These are phyloP conservation scores for Papilionanthe hybrid DNA, from an alignment of 116 monocot species.

Conservation along the genomic window DNA sequence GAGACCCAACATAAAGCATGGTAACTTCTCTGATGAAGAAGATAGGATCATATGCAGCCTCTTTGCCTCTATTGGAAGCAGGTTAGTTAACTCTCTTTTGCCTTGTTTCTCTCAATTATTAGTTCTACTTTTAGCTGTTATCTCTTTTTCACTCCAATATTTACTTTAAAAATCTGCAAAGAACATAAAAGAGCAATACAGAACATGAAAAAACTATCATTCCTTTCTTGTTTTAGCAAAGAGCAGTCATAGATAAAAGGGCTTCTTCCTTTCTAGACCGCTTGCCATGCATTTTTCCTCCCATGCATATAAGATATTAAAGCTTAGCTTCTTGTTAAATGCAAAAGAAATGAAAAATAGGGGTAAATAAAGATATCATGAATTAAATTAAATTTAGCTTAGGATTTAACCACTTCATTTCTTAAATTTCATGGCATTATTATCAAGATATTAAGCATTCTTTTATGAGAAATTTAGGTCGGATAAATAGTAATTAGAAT, in stretches of 20 bases:
- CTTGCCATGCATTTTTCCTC: background rate
- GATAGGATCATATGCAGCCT: slow-evolving; percentile 18
- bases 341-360: no score
- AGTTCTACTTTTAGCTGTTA: background rate
- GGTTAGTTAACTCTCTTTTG: background rate
- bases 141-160: background rate
- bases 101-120: background rate
- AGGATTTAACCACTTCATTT: no score
- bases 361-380: no score
- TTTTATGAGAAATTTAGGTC: no score
- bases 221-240: background rate
- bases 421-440: no score
- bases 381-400: no score
- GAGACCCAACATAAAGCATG: slow-evolving; percentile 22
- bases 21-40: slow-evolving; percentile 19
- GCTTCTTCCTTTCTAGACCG: background rate
- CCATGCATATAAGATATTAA: background rate
- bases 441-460: no score
- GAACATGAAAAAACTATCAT: background rate
- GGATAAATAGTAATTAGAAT: no score
- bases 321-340: background rate
- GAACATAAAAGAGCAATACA: no score
- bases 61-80: slow-evolving; percentile 20
- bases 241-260: background rate
- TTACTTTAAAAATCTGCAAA: background rate